Conservation (phyloP, 768 basidiomycete species). For the Amanita pallidorosea region DNA sequence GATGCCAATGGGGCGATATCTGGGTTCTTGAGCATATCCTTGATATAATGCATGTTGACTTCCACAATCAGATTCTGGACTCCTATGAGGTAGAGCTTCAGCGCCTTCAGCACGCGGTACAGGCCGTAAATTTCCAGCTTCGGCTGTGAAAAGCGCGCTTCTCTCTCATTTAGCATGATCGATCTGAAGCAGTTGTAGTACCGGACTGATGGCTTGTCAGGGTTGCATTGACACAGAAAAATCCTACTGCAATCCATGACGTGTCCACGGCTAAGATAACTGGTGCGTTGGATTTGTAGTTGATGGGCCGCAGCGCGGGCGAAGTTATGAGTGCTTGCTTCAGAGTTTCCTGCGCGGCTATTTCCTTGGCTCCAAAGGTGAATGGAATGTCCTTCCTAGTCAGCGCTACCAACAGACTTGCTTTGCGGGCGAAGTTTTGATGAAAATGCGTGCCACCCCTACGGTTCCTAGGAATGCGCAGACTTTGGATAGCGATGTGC, state of each 20-base stretch:
- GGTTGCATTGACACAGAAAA: slow-evolving; percentile 14
- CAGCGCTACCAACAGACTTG: slow-evolving; percentile 14
- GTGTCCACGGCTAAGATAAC: no score
- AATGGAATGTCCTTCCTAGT: slow-evolving; percentile 17
- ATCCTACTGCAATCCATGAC: no score
- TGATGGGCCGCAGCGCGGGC: no score
- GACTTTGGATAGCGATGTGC: slow-evolving; percentile 13
- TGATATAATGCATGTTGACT: no score
- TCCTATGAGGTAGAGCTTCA: no score
- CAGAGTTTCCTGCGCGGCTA: neutral
- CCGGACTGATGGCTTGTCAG: neutral
- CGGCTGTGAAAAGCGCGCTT: slow-evolving; percentile 16
- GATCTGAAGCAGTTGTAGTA: slow-evolving; percentile 23
- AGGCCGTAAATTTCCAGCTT: no score
- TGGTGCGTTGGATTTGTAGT: no score
- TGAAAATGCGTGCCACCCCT: slow-evolving; percentile 18
- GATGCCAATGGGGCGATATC: no score
- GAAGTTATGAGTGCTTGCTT: slow-evolving; percentile 13
- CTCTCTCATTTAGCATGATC: slow-evolving; percentile 22
- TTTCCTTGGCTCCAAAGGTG: slow-evolving; percentile 18
- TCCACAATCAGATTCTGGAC: no score
- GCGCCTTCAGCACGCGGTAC: no score
- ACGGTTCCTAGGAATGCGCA: slow-evolving; percentile 20
- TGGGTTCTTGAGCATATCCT: no score
- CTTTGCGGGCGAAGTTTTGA: slow-evolving; percentile 16